Evolutionary conservation across 2,329 filamentous ascomycete genomes (phyloP).

Genomic region (Alternaria angustiovoidea): DNA sequence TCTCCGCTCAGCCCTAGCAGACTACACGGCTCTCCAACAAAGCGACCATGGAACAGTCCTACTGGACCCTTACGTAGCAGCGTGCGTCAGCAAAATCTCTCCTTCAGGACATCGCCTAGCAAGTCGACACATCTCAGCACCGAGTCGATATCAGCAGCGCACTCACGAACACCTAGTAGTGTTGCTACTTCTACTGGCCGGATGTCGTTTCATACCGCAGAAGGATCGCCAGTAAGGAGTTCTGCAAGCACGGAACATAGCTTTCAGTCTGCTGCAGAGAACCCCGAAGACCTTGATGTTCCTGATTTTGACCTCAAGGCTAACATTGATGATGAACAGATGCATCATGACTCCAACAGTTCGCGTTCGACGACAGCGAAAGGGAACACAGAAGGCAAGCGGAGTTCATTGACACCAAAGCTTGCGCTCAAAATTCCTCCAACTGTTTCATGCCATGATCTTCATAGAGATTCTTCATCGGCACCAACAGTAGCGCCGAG

Average conservation of each 20-base stretch:
- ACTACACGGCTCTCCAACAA: slow-evolving; percentile 25
- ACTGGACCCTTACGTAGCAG: slow-evolving; percentile 20
- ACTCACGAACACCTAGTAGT: slow-evolving; percentile 27
- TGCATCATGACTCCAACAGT: background rate
- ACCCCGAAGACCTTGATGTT: slow-evolving; percentile 11
- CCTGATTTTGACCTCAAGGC: slow-evolving; percentile 19
- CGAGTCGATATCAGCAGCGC: slow-evolving; percentile 1
- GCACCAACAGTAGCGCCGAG: slow-evolving; percentile 17
- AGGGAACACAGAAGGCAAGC: slow-evolving; percentile 1
- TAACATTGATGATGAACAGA: slow-evolving; percentile 27
- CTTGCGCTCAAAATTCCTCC: slow-evolving; percentile 30
- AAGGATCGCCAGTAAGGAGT: slow-evolving; percentile 43
- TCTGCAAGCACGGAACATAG: slow-evolving; percentile 26
- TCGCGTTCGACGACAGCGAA: background rate
- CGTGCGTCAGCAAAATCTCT: slow-evolving; percentile 17
- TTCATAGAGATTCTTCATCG: slow-evolving; percentile 10
- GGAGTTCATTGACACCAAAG: slow-evolving; percentile 22
- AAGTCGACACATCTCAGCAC: slow-evolving; percentile 10
- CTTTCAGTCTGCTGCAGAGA: slow-evolving; percentile 30
- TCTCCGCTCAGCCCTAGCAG: slow-evolving; percentile 21
- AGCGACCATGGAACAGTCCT: slow-evolving; percentile 29
- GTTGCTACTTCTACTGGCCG: slow-evolving; percentile 30
- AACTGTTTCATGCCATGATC: background rate
- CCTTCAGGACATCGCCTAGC: slow-evolving; percentile 29
- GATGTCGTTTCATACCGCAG: slow-evolving; percentile 31